A percentile compares a stretch with the other conserved stretches of the same genome.
These are phyloP conservation scores for Triticum dicoccoides DNA, from an alignment of 176 grass and related monocot genomes.

Conservation along the genomic window DNA sequence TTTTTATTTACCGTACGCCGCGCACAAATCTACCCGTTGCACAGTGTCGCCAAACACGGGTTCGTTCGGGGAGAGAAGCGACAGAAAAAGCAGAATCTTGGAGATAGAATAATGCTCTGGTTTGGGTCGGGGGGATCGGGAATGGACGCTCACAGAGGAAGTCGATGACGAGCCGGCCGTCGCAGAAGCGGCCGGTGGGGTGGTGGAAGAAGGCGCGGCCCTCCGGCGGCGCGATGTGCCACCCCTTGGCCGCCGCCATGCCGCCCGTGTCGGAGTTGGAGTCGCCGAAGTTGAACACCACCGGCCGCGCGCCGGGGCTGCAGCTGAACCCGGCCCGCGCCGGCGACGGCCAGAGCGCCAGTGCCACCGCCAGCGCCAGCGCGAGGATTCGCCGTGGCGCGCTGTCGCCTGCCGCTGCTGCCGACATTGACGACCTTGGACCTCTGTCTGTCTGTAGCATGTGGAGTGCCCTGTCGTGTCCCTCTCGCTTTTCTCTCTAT, in stretches of 20 bases:
- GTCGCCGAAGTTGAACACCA: constrained; percentile 88
- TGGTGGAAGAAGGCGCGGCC: constrained; percentile 67
- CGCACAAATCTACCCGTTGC: too few relatives aligned
- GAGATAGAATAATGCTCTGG: too few relatives aligned
- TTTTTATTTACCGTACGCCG: too few relatives aligned
- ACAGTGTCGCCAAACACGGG: too few relatives aligned
- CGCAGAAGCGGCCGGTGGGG: constrained; percentile 77
- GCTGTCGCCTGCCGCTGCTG: not conserved
- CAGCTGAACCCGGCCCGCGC: constrained; percentile 26
- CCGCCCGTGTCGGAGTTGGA: constrained; percentile 95
- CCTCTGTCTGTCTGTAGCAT: constrained; percentile 21
- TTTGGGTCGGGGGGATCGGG: too few relatives aligned
- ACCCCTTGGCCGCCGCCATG: constrained; percentile 58
- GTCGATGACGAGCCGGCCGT: constrained; percentile 85
- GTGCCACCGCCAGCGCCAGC: not conserved
- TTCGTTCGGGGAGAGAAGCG: too few relatives aligned
- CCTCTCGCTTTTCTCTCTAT: not conserved
- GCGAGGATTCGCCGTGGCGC: not conserved
- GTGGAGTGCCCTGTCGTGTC: not conserved
- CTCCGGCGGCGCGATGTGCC: constrained; percentile 42
- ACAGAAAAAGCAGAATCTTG: too few relatives aligned
- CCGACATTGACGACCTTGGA: constrained; percentile 33
- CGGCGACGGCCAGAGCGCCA: not conserved
- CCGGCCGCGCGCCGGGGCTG: constrained; percentile 32
- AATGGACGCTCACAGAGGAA: constrained; percentile 66